Evolutionary conservation across 1,284 basidiomycete genomes (phyloP).

Genomic region (Thelephora terrestris): DNA sequence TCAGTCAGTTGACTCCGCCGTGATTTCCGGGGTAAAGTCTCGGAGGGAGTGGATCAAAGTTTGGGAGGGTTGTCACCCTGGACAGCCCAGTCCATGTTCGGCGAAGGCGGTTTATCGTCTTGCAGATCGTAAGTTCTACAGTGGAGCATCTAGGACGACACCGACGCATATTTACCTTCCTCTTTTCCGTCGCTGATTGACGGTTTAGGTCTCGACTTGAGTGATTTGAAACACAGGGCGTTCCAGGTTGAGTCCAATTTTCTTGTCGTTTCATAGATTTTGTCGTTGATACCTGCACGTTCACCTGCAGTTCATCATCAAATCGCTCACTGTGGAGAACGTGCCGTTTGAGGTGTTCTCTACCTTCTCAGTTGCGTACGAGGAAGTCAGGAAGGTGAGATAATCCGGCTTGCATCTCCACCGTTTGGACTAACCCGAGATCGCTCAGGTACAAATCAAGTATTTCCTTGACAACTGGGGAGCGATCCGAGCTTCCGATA

Average conservation of each 20-base stretch:
- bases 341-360: slow-evolving; percentile 84
- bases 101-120: slow-evolving; percentile 84
- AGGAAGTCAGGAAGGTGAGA: slow-evolving; percentile 69
- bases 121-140: slow-evolving; percentile 57
- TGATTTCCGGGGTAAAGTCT: slow-evolving; percentile 25
- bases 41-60: slow-evolving; percentile 56
- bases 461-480: slow-evolving; percentile 78
- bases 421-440: background rate
- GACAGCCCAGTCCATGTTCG: slow-evolving; percentile 68
- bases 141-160: too few relatives aligned
- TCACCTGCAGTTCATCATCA: slow-evolving; percentile 47
- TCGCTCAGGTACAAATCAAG: slow-evolving; percentile 56
- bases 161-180: background rate
- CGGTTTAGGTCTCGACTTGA: slow-evolving; percentile 50
- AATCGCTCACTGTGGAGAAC: slow-evolving; percentile 67
- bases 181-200: background rate
- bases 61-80: slow-evolving; percentile 50
- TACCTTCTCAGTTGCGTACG: slow-evolving; percentile 73
- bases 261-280: background rate
- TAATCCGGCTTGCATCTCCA: background rate
- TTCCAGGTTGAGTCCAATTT: slow-evolving; percentile 34
- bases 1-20: background rate
- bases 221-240: slow-evolving; percentile 60
- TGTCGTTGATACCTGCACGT: background rate
- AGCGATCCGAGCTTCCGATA: slow-evolving; percentile 68